Evolutionary conservation across 495 filamentous ascomycete species (phyloP).

Genomic region (Niebla homalea): DNA sequence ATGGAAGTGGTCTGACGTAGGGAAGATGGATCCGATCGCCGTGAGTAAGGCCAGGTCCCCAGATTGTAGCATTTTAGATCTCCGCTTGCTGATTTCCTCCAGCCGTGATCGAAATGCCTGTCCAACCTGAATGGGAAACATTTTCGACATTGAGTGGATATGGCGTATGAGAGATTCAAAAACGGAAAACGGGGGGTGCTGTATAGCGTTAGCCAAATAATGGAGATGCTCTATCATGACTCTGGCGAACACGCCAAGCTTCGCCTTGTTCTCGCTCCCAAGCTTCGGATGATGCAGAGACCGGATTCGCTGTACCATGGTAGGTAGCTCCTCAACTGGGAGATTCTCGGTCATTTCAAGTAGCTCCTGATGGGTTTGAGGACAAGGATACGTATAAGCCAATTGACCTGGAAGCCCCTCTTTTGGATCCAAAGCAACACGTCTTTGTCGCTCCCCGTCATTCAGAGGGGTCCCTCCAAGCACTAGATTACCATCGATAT

Average conservation of each 20-base stretch:
- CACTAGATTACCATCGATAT: conserved; percentile 41
- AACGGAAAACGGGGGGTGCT: conserved; percentile 41
- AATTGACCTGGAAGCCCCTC: conserved; percentile 31
- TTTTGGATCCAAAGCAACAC: neutral
- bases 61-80: conserved; percentile 46
- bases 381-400: conserved; percentile 75
- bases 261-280: conserved; percentile 66
- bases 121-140: conserved; percentile 60
- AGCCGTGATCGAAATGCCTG: conserved; percentile 64
- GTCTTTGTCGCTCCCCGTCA: neutral
- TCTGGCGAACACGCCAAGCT: conserved; percentile 58
- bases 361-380: conserved; percentile 60
- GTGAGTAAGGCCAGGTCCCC: conserved; percentile 74
- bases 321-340: conserved; percentile 50
- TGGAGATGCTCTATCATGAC: conserved; percentile 68
- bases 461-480: conserved; percentile 32
- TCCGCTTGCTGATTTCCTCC: conserved; percentile 44
- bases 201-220: conserved; percentile 42
- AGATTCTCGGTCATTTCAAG: conserved; percentile 48
- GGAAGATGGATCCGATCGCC: conserved; percentile 72
- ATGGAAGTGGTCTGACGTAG: conserved; percentile 94
- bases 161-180: conserved; percentile 61
- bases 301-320: conserved; percentile 76
- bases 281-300: conserved; percentile 84
- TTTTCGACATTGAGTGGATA: conserved; percentile 76